Evolutionary conservation across 306 rosid genomes (phyloP).

Genomic region (Crotalaria pallida): DNA sequence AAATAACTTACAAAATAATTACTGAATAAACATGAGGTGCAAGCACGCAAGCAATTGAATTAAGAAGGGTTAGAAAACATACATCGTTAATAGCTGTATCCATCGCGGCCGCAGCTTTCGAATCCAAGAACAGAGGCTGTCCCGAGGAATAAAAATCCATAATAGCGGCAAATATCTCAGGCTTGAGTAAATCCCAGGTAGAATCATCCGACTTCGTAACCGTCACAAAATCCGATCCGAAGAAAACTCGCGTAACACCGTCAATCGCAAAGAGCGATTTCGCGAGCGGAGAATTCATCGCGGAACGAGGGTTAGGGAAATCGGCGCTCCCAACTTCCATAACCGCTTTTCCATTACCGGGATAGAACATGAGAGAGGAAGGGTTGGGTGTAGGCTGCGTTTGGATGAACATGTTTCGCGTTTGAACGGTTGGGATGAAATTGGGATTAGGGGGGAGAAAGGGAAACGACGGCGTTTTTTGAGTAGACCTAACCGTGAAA

Average conservation of each 20-base stretch:
- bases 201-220: slow-evolving; percentile 80
- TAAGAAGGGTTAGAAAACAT: neutral
- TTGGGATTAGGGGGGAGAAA: neutral
- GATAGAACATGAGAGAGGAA: slow-evolving; percentile 31
- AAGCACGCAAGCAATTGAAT: slow-evolving; percentile 1
- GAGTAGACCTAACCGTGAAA: neutral
- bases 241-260: slow-evolving; percentile 76
- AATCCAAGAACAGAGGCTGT: slow-evolving; percentile 76
- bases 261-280: slow-evolving; percentile 74
- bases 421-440: slow-evolving; percentile 11
- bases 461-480: neutral
- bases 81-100: slow-evolving; percentile 91
- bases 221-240: slow-evolving; percentile 90
- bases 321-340: slow-evolving; percentile 97
- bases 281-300: slow-evolving; percentile 84
- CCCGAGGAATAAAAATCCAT: slow-evolving; percentile 96
- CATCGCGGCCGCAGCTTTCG: slow-evolving; percentile 69
- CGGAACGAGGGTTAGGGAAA: slow-evolving; percentile 80
- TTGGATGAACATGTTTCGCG: slow-evolving; percentile 32
- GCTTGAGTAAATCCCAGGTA: slow-evolving; percentile 84
- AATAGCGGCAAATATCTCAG: slow-evolving; percentile 84
- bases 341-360: slow-evolving; percentile 31
- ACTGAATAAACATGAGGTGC: too few species aligned
- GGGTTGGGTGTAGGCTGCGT: slow-evolving; percentile 35
- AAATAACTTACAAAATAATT: too few species aligned